Evolutionary conservation across 2,329 filamentous ascomycete genomes (phyloP).

Genomic region (Diaporthe helianthi): DNA sequence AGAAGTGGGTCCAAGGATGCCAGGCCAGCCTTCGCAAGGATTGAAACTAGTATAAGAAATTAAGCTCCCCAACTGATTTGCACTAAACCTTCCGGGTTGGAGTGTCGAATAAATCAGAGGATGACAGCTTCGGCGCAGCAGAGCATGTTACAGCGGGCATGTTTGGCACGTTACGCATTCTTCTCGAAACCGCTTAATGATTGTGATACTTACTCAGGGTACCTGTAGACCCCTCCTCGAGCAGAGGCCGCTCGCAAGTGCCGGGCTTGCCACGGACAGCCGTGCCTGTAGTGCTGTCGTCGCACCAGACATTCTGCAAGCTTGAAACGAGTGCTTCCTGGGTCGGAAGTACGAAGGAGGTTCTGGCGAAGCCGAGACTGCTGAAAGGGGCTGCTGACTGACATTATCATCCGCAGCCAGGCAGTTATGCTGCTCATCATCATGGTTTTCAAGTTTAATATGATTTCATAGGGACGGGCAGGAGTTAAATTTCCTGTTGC

Average conservation of each 20-base stretch:
- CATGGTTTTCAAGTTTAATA: neutral
- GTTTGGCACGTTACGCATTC: neutral
- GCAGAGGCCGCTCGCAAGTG: neutral
- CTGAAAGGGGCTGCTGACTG: neutral
- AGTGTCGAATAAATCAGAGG: neutral
- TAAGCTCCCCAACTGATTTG: too few species aligned
- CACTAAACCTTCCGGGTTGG: too few species aligned
- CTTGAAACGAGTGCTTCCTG: neutral
- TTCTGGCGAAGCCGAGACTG: neutral
- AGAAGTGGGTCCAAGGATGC: too few species aligned
- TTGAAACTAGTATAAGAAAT: too few species aligned
- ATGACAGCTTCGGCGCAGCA: neutral
- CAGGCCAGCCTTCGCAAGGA: too few species aligned
- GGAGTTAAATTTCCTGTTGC: neutral
- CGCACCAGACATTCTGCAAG: neutral
- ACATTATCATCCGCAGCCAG: neutral
- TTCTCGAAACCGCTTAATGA: neutral
- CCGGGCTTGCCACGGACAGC: slow-evolving; percentile 6
- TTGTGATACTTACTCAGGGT: neutral
- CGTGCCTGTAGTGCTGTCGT: neutral
- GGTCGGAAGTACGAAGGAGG: neutral
- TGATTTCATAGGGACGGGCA: neutral
- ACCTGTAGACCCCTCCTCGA: too few species aligned
- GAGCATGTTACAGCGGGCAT: neutral
- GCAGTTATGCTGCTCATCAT: neutral